Percentiles rank a stretch among this genome's conserved stretches.
These are phyloP conservation scores for Triglochin maritima DNA, from an alignment of 106 monocot species.

Conservation along the genomic window DNA sequence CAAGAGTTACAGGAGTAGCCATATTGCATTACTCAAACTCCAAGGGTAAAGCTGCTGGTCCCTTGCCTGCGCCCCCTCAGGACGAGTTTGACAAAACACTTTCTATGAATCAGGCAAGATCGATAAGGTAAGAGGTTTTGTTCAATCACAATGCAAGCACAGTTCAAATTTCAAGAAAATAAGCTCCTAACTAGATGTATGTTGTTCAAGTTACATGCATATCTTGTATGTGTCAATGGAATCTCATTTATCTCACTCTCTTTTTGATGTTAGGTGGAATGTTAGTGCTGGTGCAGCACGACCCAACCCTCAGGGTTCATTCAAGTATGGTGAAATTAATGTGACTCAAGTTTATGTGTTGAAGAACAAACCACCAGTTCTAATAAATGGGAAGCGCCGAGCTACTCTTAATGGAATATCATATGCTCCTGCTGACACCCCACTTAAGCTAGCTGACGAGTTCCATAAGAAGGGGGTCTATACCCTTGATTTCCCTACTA, in stretches of 20 bases:
- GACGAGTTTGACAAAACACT: slow-evolving; percentile 64
- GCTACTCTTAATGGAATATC: slow-evolving; percentile 61
- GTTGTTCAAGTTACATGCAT: no score
- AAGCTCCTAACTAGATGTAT: no score
- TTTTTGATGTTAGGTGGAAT: slow-evolving; percentile 35
- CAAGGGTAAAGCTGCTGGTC: slow-evolving; percentile 51
- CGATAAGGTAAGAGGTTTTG: slow-evolving; percentile 44
- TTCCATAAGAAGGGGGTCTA: slow-evolving; percentile 46
- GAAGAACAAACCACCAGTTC: slow-evolving; percentile 35
- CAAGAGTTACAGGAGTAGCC: slow-evolving; percentile 57
- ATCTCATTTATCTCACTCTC: background rate
- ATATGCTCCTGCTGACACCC: slow-evolving; percentile 40
- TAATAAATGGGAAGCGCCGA: slow-evolving; percentile 47
- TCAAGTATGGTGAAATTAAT: slow-evolving; percentile 59
- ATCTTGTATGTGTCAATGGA: background rate
- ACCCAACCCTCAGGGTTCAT: slow-evolving; percentile 81
- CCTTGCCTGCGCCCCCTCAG: slow-evolving; percentile 58
- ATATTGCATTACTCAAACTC: slow-evolving; percentile 73
- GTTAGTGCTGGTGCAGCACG: slow-evolving; percentile 66
- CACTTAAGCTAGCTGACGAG: slow-evolving; percentile 54
- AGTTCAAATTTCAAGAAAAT: no score
- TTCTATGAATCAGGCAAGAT: slow-evolving; percentile 75
- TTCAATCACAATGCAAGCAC: background rate
- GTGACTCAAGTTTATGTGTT: slow-evolving; percentile 60
- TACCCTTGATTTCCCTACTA: slow-evolving; percentile 54